Conservation (phyloP, 257 asterid genomes). For the Salvia rosmarinus region DNA sequence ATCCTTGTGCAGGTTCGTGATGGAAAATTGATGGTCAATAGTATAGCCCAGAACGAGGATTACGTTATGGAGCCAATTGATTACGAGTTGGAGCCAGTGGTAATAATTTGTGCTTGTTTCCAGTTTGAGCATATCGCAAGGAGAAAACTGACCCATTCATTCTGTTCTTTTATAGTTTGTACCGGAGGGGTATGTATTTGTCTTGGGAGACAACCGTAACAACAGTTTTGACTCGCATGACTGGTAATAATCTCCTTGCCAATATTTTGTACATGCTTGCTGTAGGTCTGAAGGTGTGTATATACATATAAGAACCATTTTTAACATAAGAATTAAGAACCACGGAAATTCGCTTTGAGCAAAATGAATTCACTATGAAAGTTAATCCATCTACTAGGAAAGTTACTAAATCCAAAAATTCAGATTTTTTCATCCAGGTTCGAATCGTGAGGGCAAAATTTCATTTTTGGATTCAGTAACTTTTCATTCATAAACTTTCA, state of each 20-base stretch:
- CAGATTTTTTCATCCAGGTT: no score
- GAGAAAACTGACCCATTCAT: slow-evolving; percentile 17
- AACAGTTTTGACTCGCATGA: slow-evolving; percentile 87
- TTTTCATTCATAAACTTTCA: no score
- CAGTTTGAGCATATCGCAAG: slow-evolving; percentile 12
- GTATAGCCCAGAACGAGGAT: slow-evolving; percentile 68
- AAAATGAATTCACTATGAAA: no score
- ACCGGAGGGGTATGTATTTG: slow-evolving; percentile 91
- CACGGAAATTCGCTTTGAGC: no score
- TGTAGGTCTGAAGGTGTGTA: neutral
- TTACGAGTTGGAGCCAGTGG: slow-evolving; percentile 80
- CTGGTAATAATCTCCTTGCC: slow-evolving; percentile 52
- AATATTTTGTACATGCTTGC: neutral
- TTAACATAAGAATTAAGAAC: no score
- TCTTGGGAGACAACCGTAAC: slow-evolving; percentile 97
- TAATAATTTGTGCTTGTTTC: slow-evolving; percentile 40
- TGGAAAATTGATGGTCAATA: slow-evolving; percentile 78
- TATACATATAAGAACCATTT: no score
- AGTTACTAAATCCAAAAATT: no score
- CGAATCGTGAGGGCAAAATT: no score
- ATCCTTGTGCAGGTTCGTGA: slow-evolving; percentile 56
- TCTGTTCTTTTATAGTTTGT: slow-evolving; percentile 57
- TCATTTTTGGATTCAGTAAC: no score
- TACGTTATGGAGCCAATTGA: slow-evolving; percentile 78
- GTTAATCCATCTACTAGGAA: no score